These are phyloP conservation scores for Juglanconis sp. DNA, from an alignment of 2,329 filamentous ascomycete species.

Conservation along the genomic window DNA sequence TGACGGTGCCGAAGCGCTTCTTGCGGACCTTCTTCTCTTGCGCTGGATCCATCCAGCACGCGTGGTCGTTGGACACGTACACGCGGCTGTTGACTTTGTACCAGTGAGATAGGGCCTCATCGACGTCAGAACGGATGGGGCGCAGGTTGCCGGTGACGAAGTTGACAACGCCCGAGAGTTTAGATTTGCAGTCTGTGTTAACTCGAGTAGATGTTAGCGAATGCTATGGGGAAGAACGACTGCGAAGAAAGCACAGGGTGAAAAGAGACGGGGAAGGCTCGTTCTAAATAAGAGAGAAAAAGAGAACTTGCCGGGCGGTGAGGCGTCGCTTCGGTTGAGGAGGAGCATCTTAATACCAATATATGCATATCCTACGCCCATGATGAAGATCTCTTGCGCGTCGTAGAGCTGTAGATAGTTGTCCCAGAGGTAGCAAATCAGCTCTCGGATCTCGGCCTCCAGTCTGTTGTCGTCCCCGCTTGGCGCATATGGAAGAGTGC, in stretches of 20 bases:
- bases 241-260: neutral
- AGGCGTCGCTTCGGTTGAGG: slow-evolving; percentile 62
- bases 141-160: slow-evolving; percentile 78
- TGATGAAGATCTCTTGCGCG: slow-evolving; percentile 72
- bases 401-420: slow-evolving; percentile 85
- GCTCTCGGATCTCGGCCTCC: slow-evolving; percentile 63
- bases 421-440: slow-evolving; percentile 89
- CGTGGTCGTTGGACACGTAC: slow-evolving; percentile 72
- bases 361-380: slow-evolving; percentile 89
- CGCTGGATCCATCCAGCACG: slow-evolving; percentile 68
- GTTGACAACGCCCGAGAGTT: slow-evolving; percentile 70
- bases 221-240: neutral
- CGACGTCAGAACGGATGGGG: slow-evolving; percentile 74
- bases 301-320: neutral
- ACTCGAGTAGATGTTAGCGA: slow-evolving; percentile 15
- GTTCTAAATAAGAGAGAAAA: slow-evolving; percentile 11
- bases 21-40: slow-evolving; percentile 57
- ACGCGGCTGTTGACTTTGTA: slow-evolving; percentile 79
- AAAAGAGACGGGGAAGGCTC: neutral
- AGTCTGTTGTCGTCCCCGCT: slow-evolving; percentile 43
- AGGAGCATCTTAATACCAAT: slow-evolving; percentile 78
- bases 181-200: slow-evolving; percentile 57
- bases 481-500: slow-evolving; percentile 46
- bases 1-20: slow-evolving; percentile 57
- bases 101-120: slow-evolving; percentile 72